Conservation (phyloP, 148 eudicot species). For the Selenicereus undatus region DNA sequence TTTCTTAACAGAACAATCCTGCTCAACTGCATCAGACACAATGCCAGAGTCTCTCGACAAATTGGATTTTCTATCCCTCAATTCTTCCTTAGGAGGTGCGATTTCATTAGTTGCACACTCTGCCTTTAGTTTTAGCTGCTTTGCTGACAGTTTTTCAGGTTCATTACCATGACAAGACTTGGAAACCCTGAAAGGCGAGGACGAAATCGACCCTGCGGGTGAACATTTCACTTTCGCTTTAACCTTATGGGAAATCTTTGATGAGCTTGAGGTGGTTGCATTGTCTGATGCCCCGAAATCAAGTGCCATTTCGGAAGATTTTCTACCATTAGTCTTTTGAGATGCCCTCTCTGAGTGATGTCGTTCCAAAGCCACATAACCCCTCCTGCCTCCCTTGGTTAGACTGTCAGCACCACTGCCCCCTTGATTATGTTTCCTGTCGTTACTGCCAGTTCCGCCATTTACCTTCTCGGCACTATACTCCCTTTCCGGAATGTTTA, state of each 20-base stretch:
- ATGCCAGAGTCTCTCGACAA: slow-evolving; percentile 16
- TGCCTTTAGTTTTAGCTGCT: slow-evolving; percentile 14
- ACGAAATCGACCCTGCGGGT: slow-evolving; percentile 34
- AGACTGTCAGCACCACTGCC: slow-evolving; percentile 11
- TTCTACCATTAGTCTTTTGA: slow-evolving; percentile 22
- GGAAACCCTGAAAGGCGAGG: slow-evolving; percentile 33
- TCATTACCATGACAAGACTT: slow-evolving; percentile 25
- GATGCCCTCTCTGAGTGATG: slow-evolving; percentile 16
- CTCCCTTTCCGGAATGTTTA: slow-evolving; percentile 24
- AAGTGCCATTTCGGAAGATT: slow-evolving; percentile 25
- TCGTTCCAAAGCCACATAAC: slow-evolving; percentile 11
- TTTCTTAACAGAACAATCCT: slow-evolving; percentile 19
- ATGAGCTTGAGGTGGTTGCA: slow-evolving; percentile 44
- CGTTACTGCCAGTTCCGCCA: slow-evolving; percentile 6
- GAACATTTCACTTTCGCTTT: slow-evolving; percentile 34
- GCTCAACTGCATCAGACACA: slow-evolving; percentile 17
- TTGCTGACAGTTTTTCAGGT: slow-evolving; percentile 16
- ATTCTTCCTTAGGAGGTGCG: slow-evolving; percentile 20
- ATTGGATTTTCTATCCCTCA: slow-evolving; percentile 20
- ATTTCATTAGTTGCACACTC: slow-evolving; percentile 18
- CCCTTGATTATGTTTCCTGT: slow-evolving; percentile 13
- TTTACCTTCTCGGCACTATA: slow-evolving; percentile 19
- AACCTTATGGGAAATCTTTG: slow-evolving; percentile 32
- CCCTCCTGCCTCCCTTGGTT: slow-evolving; percentile 15
- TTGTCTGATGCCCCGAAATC: slow-evolving; percentile 28